Evolutionary conservation across 305 asterid genomes (phyloP), one percentile per base, ranked within the genome.

Genomic region (Lippia alba): DNA sequence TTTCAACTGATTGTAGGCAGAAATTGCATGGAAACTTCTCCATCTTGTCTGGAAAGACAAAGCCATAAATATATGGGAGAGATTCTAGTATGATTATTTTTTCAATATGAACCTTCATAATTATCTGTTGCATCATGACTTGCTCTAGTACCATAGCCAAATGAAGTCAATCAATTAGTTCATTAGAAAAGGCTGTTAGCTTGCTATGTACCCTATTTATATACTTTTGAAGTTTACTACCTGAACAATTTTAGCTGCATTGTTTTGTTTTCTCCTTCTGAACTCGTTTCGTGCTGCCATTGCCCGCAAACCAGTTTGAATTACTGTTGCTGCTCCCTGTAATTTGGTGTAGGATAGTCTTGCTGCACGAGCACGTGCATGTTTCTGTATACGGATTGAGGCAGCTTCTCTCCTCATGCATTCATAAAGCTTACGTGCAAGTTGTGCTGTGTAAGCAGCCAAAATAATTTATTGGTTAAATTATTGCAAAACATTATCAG

Each of bases 211-310:
- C 64, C 60, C 41, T 32, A n/a, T 46, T 50, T 68, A 32, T 70
- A 30, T 12, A 19, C 14, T 70, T 53, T 61, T 14, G 10, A 70
- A 19, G 53, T 71, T 65, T 6, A 33, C 53, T 80, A 92, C 98
- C 97, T 93, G 96, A 83, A 93, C 71, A 45, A 82, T 83, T 60
- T 79, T 83, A 68, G 97, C 94, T 67, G 92, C 97, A 79, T 89
- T 93, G 79, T 88, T 84, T 80, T 82, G 88, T 80, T 89, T 85
- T 80, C 91, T 87, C 69, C 59, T 66, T 77, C 94, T 86, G 74
- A 80, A 89, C 71, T 89, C 97, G 79, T 89, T 84, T 80, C 96
- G 78, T 56, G 96, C 96, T 66, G 94, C 88, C 98, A 89, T 91
- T 66, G 87, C 87, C 79, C 89, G 82, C 78, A 91, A 76, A 16